Evolutionary conservation across 108 stramenopile species (phyloP), one percentile per base, ranked within the genome.

Genomic region (Skeletonema tropicum): DNA sequence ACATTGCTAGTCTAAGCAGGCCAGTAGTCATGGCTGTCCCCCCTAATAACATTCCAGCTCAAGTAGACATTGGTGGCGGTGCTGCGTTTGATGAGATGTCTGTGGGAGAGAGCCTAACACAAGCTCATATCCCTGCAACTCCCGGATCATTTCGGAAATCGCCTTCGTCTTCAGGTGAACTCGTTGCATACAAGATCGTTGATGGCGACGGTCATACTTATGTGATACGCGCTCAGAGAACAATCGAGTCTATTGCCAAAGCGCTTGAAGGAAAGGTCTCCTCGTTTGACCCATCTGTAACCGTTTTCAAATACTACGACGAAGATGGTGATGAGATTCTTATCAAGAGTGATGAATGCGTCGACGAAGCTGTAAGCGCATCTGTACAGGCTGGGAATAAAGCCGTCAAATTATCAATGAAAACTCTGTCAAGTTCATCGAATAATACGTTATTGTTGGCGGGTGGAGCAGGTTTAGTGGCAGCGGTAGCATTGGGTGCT

Each of bases 261-360:
- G 76, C 73, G 4, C 68, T 90, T 21, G 79, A 80, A 35, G 78
- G 86, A n/a, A 92, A 90, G 61, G 65, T 90, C 0, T 57, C 74
- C 14, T 68, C 68, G 39, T 68, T 86, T 19, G 82, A 81, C 45
- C 76, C 65, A 29, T 63, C 71, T 36, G 19, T 57, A 23, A 69
- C 92, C 36, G 58, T 69, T n/a, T 73, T 97, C 36, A 87, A 92
- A 67, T 97, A 93, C 70, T 67, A 86, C 21, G 96, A 97, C 52
- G 94, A 97, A 14, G 96, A 97, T 71, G 92, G 94, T 11, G 96
- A 97, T 80, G 83, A 84, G 58, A 90, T 97, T 57, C 38, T 90
- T 31, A 82, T 97, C 45, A 94, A 83, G 21, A 87, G 80, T 49
- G 91, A 97, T 64, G 92, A 90, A 26, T 87, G 88, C 79, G 66